Base-by-base conservation (phyloP, 805 yeast genomes). In the Candida qinlingensis region DNA sequence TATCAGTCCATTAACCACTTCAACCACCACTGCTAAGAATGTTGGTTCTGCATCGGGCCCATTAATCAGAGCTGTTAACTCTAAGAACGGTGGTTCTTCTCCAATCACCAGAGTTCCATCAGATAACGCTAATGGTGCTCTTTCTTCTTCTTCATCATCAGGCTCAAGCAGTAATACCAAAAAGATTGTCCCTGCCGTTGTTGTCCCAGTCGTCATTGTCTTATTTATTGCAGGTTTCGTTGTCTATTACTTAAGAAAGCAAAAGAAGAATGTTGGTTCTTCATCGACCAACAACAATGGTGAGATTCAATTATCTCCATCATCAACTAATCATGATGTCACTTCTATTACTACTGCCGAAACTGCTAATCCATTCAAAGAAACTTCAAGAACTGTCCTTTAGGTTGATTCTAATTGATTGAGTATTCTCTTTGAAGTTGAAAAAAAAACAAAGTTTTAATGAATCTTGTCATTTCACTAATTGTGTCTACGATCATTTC, bases 141-240 rank as follows among this genome's bases (percentile, higher is more conserved):
- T 44, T 34, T 13, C 51, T 26, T 9, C 61, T 2, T 49, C 61
- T 2, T 42, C 57, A n/a, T 48, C 55, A 6, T 51, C 55, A 3
- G 30, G 42, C 4, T 37, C 31, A 19, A 42, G 39, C 12, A 52
- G 41, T 31, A 63, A 65, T 1, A 65, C 63, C 13, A 64, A 62
- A 45, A 59, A 56, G 3, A 68, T 72, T 40, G 74, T 67, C 11
- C 75, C 76, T 45, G 74, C 75, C 11, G 75, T 72, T 11, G 66
- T 72, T 26, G 72, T 71, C 9, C 75, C 76, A 42, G 68, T 72
- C 7, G 63, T 70, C 10, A 70, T 60, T 4, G 59, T 66, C 25
- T 51, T 57, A 25, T 53, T 58, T 1, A 56, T 71, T 35, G 61
- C 65, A 2, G 51, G 48, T 36, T 64, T 54, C 44, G 67, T 70